phyloP scores from a whole-genome alignment of 306 rosid genomes.

The Cucumis hystrix region DNA sequence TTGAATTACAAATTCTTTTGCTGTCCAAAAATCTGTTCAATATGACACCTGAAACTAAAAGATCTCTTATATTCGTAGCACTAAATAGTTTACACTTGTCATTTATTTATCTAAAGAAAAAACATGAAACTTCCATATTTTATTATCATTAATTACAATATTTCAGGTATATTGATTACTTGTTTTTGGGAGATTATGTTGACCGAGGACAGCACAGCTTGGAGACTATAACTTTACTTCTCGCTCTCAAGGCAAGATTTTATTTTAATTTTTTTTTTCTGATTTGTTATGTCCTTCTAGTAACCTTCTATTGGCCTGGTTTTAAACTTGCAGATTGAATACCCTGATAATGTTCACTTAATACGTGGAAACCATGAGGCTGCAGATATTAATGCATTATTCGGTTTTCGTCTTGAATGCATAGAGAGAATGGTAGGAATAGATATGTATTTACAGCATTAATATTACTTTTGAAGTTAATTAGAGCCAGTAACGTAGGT shows the following conservation, averaged over 20 bases:
- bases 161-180: constrained; percentile 92
- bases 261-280: neutral
- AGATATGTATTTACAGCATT: constrained; percentile 12
- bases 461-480: constrained; percentile 10
- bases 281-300: constrained; percentile 5
- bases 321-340: constrained; percentile 68
- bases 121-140: neutral
- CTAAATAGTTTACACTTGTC: neutral
- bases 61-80: neutral
- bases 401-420: constrained; percentile 99
- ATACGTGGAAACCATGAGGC: constrained; percentile 99
- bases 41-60: neutral
- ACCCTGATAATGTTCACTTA: constrained; percentile 93
- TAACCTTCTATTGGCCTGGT: constrained; percentile 6
- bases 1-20: neutral
- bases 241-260: constrained; percentile 84
- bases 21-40: constrained; percentile 5
- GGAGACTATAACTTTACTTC: constrained; percentile 94
- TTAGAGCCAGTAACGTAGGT: constrained; percentile 20
- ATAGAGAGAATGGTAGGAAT: constrained; percentile 91
- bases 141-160: neutral
- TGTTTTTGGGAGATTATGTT: constrained; percentile 98
- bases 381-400: constrained; percentile 96
- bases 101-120: neutral
- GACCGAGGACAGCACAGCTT: constrained; percentile 99